phyloP scores from a whole-genome alignment of 2,329 filamentous ascomycete genomes.

The Raffaelea arxii region DNA sequence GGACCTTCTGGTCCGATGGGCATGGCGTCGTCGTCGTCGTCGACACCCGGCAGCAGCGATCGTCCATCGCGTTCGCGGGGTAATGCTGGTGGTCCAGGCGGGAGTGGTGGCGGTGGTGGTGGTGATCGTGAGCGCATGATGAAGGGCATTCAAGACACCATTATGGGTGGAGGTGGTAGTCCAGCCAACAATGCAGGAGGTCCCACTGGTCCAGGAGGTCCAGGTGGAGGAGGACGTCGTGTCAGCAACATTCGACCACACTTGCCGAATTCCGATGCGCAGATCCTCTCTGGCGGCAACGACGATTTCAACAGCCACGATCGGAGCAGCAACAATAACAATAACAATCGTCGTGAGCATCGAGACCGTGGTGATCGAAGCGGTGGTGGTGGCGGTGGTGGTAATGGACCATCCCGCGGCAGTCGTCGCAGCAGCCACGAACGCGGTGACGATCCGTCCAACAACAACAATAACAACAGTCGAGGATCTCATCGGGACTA shows the following conservation, averaged over 20 bases:
- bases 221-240: slow-evolving; percentile 22
- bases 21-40: too few relatives aligned
- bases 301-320: neutral
- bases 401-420: slow-evolving; percentile 30
- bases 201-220: slow-evolving; percentile 23
- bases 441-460: slow-evolving; percentile 28
- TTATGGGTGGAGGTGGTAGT: slow-evolving; percentile 24
- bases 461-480: slow-evolving; percentile 13
- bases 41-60: too few relatives aligned
- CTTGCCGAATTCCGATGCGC: slow-evolving; percentile 44
- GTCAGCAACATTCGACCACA: slow-evolving; percentile 28
- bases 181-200: slow-evolving; percentile 19
- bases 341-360: neutral
- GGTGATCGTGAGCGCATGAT: slow-evolving; percentile 36
- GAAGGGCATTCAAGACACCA: slow-evolving; percentile 41
- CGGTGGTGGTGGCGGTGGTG: slow-evolving; percentile 11
- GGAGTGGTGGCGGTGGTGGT: neutral
- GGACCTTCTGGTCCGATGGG: too few relatives aligned
- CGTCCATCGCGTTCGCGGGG: neutral
- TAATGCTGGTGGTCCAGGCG: neutral
- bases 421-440: slow-evolving; percentile 32
- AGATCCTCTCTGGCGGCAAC: slow-evolving; percentile 37
- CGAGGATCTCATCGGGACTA: slow-evolving; percentile 31
- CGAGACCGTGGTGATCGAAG: slow-evolving; percentile 7
- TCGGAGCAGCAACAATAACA: neutral